Evolutionary conservation across 345 rosid genomes (phyloP).

Genomic region (Pistacia integerrima): DNA sequence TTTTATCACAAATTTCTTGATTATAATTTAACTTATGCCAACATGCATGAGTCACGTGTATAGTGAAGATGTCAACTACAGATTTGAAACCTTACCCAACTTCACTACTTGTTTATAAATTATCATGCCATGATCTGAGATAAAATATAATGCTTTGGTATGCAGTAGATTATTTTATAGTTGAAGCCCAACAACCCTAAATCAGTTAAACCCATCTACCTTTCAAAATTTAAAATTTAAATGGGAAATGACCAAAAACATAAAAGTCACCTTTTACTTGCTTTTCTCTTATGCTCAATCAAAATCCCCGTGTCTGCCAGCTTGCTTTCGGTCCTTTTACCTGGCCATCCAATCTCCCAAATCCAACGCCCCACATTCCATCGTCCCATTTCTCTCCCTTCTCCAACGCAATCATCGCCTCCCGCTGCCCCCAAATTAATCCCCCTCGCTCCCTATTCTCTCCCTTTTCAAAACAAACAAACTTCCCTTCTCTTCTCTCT

Average conservation of each 20-base stretch:
- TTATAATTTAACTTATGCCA: too few species aligned
- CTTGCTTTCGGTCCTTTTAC: slow-evolving; percentile 13
- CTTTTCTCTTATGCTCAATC: background rate
- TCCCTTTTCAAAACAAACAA: slow-evolving; percentile 10
- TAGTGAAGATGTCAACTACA: too few species aligned
- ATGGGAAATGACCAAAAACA: too few species aligned
- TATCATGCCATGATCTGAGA: too few species aligned
- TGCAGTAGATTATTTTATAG: too few species aligned
- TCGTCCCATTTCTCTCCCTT: slow-evolving; percentile 30
- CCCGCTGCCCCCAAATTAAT: slow-evolving; percentile 25
- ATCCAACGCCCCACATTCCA: slow-evolving; percentile 56
- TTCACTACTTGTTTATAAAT: too few species aligned
- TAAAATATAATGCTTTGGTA: too few species aligned
- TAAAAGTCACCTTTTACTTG: background rate
- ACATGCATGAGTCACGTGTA: too few species aligned
- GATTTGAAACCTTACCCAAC: too few species aligned
- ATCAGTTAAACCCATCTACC: background rate
- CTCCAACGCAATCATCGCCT: slow-evolving; percentile 58
- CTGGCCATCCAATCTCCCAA: slow-evolving; percentile 11
- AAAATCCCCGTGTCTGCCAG: slow-evolving; percentile 42
- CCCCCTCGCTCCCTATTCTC: slow-evolving; percentile 14
- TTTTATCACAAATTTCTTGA: too few species aligned
- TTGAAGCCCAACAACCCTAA: slow-evolving; percentile 1
- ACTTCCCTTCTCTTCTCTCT: slow-evolving; percentile 19
- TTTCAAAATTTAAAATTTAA: slow-evolving; percentile 17